Evolutionary conservation across 1,284 basidiomycete species (phyloP).

Genomic region (Ceratobasidium papillatum): DNA sequence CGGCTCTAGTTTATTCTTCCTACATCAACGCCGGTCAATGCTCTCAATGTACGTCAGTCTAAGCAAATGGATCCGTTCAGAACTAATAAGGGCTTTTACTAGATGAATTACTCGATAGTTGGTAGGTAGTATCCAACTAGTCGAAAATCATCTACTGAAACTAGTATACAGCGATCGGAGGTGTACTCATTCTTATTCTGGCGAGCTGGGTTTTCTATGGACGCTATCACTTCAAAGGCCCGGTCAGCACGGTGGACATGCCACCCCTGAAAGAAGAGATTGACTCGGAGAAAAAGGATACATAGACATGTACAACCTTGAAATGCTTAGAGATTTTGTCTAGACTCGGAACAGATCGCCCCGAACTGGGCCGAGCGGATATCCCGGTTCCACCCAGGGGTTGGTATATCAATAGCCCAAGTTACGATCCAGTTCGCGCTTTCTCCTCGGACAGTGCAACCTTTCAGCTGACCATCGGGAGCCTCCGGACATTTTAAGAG

Average conservation of each 20-base stretch:
- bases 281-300: conserved; percentile 6
- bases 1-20: conserved; percentile 28
- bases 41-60: conserved; percentile 28
- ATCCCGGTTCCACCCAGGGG: conserved; percentile 10
- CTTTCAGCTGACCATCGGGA: conserved; percentile 28
- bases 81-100: not conserved
- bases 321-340: not conserved
- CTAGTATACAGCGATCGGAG: conserved; percentile 13
- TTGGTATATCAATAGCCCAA: not conserved
- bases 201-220: conserved; percentile 53
- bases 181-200: conserved; percentile 15
- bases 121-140: not conserved
- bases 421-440: not conserved
- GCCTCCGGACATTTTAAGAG: not conserved
- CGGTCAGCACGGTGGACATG: conserved; percentile 49
- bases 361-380: conserved; percentile 1
- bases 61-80: not conserved
- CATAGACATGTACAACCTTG: conserved; percentile 4
- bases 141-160: not conserved
- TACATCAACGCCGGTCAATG: conserved; percentile 31
- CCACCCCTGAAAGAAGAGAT: conserved; percentile 10
- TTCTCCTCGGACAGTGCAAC: not conserved
- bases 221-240: conserved; percentile 50
- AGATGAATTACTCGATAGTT: conserved; percentile 25
- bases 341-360: conserved; percentile 5